These are phyloP conservation scores for Mercurialis annua DNA, from an alignment of 345 rosid genomes.

Conservation along the genomic window DNA sequence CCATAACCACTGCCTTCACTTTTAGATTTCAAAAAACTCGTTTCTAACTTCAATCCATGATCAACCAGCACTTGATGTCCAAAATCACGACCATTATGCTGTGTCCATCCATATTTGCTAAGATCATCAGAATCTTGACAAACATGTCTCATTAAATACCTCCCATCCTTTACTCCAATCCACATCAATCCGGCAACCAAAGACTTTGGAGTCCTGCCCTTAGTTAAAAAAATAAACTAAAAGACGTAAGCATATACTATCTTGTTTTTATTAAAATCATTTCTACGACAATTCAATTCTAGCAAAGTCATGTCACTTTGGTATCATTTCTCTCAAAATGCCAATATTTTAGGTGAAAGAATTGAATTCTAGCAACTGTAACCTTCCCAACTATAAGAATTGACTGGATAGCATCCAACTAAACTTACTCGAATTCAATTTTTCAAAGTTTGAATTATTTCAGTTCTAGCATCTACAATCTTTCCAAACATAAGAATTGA, in stretches of 20 bases:
- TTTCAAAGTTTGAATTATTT: too few species aligned
- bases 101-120: constrained; percentile 72
- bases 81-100: constrained; percentile 85
- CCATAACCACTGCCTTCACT: constrained; percentile 76
- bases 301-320: too few species aligned
- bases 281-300: too few species aligned
- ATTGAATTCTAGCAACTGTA: too few species aligned
- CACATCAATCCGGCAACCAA: constrained; percentile 92
- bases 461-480: too few species aligned
- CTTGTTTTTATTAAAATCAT: too few species aligned
- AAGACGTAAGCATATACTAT: not conserved
- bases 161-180: constrained; percentile 72
- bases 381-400: too few species aligned
- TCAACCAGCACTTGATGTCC: constrained; percentile 73
- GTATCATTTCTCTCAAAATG: too few species aligned
- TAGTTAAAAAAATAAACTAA: not conserved
- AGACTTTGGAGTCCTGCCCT: constrained; percentile 64
- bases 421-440: too few species aligned
- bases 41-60: constrained; percentile 57
- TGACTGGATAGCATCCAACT: too few species aligned
- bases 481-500: too few species aligned
- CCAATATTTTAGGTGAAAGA: too few species aligned
- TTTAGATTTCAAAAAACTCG: constrained; percentile 80
- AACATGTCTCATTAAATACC: constrained; percentile 61
- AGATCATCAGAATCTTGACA: constrained; percentile 75